Base-by-base conservation (phyloP, 352 stramenopile species). In the Pythium oligandrum region DNA sequence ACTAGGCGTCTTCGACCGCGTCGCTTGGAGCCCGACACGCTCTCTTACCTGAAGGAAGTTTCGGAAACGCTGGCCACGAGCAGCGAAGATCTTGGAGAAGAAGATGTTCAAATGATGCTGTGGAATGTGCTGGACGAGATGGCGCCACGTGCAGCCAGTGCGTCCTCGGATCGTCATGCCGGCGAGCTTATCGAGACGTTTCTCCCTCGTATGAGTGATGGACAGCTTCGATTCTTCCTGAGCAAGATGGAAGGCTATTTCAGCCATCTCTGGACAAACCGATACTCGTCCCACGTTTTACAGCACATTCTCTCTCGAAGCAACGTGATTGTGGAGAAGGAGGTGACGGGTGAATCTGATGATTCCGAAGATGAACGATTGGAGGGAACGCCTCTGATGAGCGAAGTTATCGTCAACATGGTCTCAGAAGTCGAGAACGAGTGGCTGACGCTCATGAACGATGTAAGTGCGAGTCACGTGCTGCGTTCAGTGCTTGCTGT, bases 401-500 rank as follows among this genome's bases (percentile, higher is more conserved):
- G 66, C 49, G 62, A 87, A 42, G 43, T 90, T n/a, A 70, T 93
- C 51, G 64, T 91, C 34, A 73, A 75, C 49, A 88, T 90, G 71
- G 71, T 80, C 6, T 81, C 71, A 48, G 83, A 93, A 49, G 76
- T 93, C 39, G 68, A 90, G 55, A 66, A 55, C 49, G 83, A 93
- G 63, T 93, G 83, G 83, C 71, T 93, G 50, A 86, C 75, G n/a
- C 66, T 93, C 17, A 86, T 90, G 74, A 90, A 90, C 60, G 83
- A 93, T 48, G 78, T 93, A 7, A 93, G 83, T 50, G 83, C 83
- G n/a, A 90, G 75, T 53, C 83, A 93, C 48, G 83, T 93, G 45
- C 63, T 90, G 52, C 83, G 83, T 30, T 88, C 78, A 3, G 74
- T 93, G 47, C 62, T 93, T 0, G 78, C 78, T 2, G 68, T 78